Base-by-base conservation (phyloP, 208 protist species). In the Sergeia podlipaevii region DNA sequence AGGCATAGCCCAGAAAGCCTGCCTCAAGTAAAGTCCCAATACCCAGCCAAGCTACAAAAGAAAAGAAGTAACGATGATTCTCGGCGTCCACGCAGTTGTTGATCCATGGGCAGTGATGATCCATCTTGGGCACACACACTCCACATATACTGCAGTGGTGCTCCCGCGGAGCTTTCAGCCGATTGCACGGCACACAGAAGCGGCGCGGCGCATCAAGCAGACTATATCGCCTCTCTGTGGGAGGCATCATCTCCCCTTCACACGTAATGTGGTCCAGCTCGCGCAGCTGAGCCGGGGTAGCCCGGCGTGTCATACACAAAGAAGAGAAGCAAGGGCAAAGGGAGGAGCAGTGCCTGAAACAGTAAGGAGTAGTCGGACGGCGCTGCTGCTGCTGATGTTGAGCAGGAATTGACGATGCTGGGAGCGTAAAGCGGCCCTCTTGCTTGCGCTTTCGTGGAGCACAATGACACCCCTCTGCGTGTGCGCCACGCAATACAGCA, bases 21-120 rank as follows among this genome's bases (percentile, higher is more conserved):
- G 50, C 21, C 26, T 52, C 71, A 2, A 75, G 20, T 10, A 72
- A 23, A 8, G 65, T 70, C 13, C 73, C 72, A 0, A 83, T 3
- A 29, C 69, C 61, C 3, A 95, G 41, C 69, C 78, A 89, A 13
- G 66, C 8, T 13, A 95, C 6, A 44, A 95, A 79, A 0, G 86
- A 53, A 15, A 80, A 32, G 60, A 95, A 95, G 64, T 88, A 89
- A 23, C 88, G 80, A 38, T 93, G 60, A 57, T 95, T 97, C 43
- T 82, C 74, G 10, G 61, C 66, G 34, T 89, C 82, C 7, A 97
- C 83, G 62, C 89, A 96, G 56, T 82, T 94, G 59, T 91, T 89
- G 45, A 93, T 85, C 77, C 81, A 97, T 41, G 87, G 82, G 51
- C 91, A 97, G 64, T 97, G 91, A 48, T 97, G 91, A 52, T 97